phyloP scores from a whole-genome alignment of 257 asterid species.

The Forsythia viridissima region DNA sequence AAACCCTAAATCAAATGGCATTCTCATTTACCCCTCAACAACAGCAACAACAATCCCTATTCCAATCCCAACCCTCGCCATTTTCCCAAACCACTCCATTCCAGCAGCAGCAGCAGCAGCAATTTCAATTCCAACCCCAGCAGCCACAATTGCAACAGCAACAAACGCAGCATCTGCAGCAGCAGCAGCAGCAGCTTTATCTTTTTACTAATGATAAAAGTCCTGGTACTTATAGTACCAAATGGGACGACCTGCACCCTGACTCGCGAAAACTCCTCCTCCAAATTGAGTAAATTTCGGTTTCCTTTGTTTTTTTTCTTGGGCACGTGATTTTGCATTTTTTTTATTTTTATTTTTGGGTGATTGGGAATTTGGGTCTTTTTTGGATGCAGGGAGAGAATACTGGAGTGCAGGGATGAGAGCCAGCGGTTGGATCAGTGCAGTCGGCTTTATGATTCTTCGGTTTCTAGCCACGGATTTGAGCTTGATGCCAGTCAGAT shows the following conservation, averaged over 20 bases:
- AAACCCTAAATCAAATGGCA: slow-evolving; percentile 38
- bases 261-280: slow-evolving; percentile 85
- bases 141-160: slow-evolving; percentile 41
- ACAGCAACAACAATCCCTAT: slow-evolving; percentile 48
- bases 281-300: slow-evolving; percentile 67
- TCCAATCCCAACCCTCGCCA: slow-evolving; percentile 40
- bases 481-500: slow-evolving; percentile 86
- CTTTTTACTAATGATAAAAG: slow-evolving; percentile 74
- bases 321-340: background rate
- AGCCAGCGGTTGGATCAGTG: slow-evolving; percentile 91
- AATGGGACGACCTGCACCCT: slow-evolving; percentile 97
- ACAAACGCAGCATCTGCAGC: slow-evolving; percentile 36
- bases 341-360: background rate
- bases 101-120: slow-evolving; percentile 33
- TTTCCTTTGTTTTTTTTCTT: slow-evolving; percentile 3
- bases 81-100: slow-evolving; percentile 31
- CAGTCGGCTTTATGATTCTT: slow-evolving; percentile 85
- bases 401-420: slow-evolving; percentile 87
- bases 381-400: slow-evolving; percentile 63
- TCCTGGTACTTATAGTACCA: slow-evolving; percentile 84
- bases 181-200: slow-evolving; percentile 59
- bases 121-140: slow-evolving; percentile 43
- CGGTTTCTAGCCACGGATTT: slow-evolving; percentile 72
- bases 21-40: slow-evolving; percentile 61
- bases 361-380: slow-evolving; percentile 14